Conservation (phyloP, 768 basidiomycete genomes). For the Rhodotorula graminis region DNA sequence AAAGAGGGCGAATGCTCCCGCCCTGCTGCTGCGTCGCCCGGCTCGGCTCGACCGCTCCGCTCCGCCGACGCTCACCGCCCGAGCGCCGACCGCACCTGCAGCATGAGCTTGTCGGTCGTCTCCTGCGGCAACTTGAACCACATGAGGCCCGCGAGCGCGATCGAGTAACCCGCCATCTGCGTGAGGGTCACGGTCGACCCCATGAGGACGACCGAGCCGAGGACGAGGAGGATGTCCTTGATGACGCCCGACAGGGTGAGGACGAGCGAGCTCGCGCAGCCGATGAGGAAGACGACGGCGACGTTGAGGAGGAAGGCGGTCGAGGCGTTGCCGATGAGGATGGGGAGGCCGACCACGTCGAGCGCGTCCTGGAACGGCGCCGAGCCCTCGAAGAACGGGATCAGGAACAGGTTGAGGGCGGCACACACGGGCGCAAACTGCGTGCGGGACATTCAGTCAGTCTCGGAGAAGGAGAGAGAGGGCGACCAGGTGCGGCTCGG, state of each 20-base stretch:
- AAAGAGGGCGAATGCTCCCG: no score
- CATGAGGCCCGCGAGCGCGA: slow-evolving; percentile 68
- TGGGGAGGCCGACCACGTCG: slow-evolving; percentile 58
- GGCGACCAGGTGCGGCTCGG: no score
- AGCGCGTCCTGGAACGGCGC: slow-evolving; percentile 71
- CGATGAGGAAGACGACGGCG: slow-evolving; percentile 82
- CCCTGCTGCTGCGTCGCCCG: no score
- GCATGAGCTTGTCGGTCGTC: slow-evolving; percentile 33
- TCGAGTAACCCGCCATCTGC: slow-evolving; percentile 73
- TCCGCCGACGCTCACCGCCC: slow-evolving; percentile 13
- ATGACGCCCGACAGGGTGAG: slow-evolving; percentile 69
- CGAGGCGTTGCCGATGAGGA: slow-evolving; percentile 76
- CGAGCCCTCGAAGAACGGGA: slow-evolving; percentile 89
- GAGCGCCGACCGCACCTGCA: slow-evolving; percentile 20
- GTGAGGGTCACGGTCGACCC: slow-evolving; percentile 71
- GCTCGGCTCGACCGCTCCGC: no score
- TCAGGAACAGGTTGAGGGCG: slow-evolving; percentile 70
- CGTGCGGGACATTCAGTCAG: no score
- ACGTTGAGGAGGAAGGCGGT: slow-evolving; percentile 80
- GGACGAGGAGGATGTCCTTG: slow-evolving; percentile 89
- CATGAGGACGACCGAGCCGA: slow-evolving; percentile 81
- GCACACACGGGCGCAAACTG: slow-evolving; percentile 62
- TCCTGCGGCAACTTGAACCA: slow-evolving; percentile 43
- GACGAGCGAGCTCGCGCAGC: slow-evolving; percentile 60
- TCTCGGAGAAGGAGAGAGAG: no score